A percentile compares a stretch with the other conserved stretches of the same genome.
phyloP scores from a whole-genome alignment of 305 asterid species.

The Andrographis paniculata region DNA sequence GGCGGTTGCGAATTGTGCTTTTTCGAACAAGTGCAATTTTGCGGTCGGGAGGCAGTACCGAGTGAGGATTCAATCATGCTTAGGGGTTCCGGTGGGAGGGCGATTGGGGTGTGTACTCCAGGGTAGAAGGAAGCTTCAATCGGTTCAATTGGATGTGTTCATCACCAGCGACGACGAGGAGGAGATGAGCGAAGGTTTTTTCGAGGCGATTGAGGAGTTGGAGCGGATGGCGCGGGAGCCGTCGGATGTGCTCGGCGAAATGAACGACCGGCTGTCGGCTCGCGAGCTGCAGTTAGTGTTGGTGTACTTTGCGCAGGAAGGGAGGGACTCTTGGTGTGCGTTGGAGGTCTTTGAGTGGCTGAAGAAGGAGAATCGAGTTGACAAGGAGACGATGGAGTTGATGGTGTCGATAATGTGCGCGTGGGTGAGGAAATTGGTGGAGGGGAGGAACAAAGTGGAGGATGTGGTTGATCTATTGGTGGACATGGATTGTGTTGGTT shows the following conservation, averaged over 20 bases:
- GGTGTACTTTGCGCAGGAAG: slow-evolving; percentile 90
- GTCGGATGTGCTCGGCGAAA: slow-evolving; percentile 80
- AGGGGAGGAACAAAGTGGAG: slow-evolving; percentile 44
- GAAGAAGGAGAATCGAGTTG: slow-evolving; percentile 86
- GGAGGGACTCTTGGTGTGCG: slow-evolving; percentile 97
- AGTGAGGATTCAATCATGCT: slow-evolving; percentile 24
- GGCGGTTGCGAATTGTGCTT: slow-evolving; percentile 26
- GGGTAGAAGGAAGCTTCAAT: slow-evolving; percentile 22
- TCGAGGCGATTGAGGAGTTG: slow-evolving; percentile 85
- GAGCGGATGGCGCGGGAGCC: slow-evolving; percentile 94
- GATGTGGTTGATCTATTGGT: slow-evolving; percentile 83
- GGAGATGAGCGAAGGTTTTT: slow-evolving; percentile 84
- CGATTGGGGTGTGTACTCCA: slow-evolving; percentile 17
- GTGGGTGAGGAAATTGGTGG: slow-evolving; percentile 84
- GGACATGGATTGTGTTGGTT: slow-evolving; percentile 95
- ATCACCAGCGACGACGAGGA: slow-evolving; percentile 78
- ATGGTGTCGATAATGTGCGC: slow-evolving; percentile 95
- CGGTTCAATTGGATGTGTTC: slow-evolving; percentile 62
- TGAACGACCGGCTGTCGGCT: slow-evolving; percentile 66
- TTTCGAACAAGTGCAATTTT: slow-evolving; percentile 27
- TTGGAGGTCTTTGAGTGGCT: slow-evolving; percentile 96
- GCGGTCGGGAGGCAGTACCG: slow-evolving; percentile 21
- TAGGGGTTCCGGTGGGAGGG: slow-evolving; percentile 22
- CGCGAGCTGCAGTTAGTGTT: slow-evolving; percentile 81
- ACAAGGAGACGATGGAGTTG: slow-evolving; percentile 89